Conservation (phyloP, 169 alveolate species). For the Babesia caballi region DNA sequence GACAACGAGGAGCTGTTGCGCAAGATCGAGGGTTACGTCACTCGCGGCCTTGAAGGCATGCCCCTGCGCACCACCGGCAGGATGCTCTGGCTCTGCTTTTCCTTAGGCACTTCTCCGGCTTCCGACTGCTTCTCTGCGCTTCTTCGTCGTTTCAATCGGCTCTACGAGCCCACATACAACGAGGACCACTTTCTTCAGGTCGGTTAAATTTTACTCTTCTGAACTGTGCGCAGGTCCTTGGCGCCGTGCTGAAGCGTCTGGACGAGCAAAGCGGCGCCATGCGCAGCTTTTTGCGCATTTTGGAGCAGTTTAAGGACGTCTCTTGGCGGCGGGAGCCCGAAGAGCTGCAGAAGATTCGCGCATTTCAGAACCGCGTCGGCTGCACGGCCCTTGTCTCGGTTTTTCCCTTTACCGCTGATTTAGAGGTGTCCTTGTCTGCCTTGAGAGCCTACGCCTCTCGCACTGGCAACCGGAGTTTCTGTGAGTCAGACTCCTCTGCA, state of each 20-base stretch:
- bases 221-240: conserved; percentile 24
- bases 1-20: background rate
- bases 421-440: background rate
- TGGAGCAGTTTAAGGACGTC: conserved; percentile 41
- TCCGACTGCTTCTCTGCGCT: background rate
- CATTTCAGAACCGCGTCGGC: conserved; percentile 9
- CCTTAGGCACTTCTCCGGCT: background rate
- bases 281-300: conserved; percentile 30
- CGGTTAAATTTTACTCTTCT: background rate
- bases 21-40: background rate
- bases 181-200: conserved; percentile 16
- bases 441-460: background rate
- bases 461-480: background rate
- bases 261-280: conserved; percentile 8
- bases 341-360: conserved; percentile 10
- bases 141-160: conserved; percentile 4
- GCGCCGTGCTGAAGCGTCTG: conserved; percentile 6
- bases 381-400: conserved; percentile 47
- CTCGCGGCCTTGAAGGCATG: background rate
- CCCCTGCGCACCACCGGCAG: conserved; percentile 28
- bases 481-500: background rate
- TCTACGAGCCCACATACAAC: conserved; percentile 21
- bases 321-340: conserved; percentile 51
- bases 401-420: conserved; percentile 59
- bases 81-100: conserved; percentile 17